A percentile compares a stretch with the other conserved stretches of the same genome.
Evolutionary conservation across 768 basidiomycete species (phyloP).

Genomic region (Cubamyces lactineus): DNA sequence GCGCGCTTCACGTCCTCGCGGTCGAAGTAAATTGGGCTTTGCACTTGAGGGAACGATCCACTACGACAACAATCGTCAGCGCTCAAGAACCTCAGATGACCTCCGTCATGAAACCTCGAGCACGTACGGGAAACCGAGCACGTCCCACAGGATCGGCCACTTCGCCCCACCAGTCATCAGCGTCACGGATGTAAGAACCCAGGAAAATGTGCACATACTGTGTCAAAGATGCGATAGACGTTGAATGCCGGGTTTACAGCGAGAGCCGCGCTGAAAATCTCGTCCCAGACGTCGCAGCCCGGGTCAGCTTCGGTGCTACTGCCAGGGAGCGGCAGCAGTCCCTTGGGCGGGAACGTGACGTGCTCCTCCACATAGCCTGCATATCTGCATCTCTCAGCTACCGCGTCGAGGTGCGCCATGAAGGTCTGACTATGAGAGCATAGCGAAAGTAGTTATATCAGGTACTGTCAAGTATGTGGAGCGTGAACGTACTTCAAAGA

Average conservation of each 20-base stretch:
- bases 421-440: slow-evolving; percentile 55
- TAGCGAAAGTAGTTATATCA: neutral
- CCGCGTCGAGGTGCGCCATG: slow-evolving; percentile 58
- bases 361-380: slow-evolving; percentile 61
- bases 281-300: slow-evolving; percentile 71
- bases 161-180: slow-evolving; percentile 10
- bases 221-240: slow-evolving; percentile 80
- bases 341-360: slow-evolving; percentile 66
- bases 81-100: neutral
- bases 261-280: slow-evolving; percentile 64
- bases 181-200: neutral
- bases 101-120: neutral
- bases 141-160: slow-evolving; percentile 76
- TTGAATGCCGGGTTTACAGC: slow-evolving; percentile 75
- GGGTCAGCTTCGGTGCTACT: slow-evolving; percentile 46
- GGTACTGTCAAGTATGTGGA: neutral
- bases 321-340: slow-evolving; percentile 67
- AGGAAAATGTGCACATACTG: slow-evolving; percentile 39
- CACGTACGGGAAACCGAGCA: slow-evolving; percentile 75
- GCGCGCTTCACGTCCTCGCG: slow-evolving; percentile 66
- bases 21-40: slow-evolving; percentile 73
- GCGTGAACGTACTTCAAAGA: slow-evolving; percentile 61
- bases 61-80: neutral
- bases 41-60: slow-evolving; percentile 43
- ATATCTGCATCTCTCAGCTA: slow-evolving; percentile 60